A percentile compares a stretch with the other conserved stretches of the same genome.
Conservation (phyloP, 2,329 filamentous ascomycete species). For the Venturiaceae sp. region DNA sequence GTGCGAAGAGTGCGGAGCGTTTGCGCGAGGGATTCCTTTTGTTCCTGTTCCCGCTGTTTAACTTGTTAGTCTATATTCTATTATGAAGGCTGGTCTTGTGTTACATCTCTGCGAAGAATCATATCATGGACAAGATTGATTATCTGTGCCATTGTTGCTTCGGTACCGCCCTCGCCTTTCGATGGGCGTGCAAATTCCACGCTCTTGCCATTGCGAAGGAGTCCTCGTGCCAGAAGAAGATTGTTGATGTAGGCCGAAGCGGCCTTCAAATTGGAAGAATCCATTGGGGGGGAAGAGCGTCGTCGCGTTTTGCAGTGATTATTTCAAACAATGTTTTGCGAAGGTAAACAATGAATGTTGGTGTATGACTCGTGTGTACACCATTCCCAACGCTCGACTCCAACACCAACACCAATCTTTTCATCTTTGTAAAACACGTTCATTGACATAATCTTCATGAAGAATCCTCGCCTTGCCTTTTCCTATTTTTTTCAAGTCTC, state of each 20-base stretch:
- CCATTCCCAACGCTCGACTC: too few species aligned
- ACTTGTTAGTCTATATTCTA: neutral
- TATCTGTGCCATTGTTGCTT: conserved; percentile 69
- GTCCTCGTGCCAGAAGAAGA: conserved; percentile 51
- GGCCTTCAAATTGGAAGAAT: conserved; percentile 45
- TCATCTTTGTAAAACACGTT: too few species aligned
- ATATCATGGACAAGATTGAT: conserved; percentile 93
- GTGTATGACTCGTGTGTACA: too few species aligned
- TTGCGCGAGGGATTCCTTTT: conserved; percentile 71
- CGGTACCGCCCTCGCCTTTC: conserved; percentile 50
- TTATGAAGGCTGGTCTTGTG: conserved; percentile 16
- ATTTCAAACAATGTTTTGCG: too few species aligned
- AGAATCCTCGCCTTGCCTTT: too few species aligned
- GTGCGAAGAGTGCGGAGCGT: conserved; percentile 68
- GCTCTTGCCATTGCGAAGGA: conserved; percentile 53
- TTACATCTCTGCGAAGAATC: conserved; percentile 78
- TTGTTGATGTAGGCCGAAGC: conserved; percentile 58
- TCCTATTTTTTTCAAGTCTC: too few species aligned
- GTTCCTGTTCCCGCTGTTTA: conserved; percentile 71
- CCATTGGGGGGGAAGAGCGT: conserved; percentile 18
- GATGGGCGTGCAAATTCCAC: conserved; percentile 77
- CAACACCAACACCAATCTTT: too few species aligned
- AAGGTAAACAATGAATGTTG: too few species aligned
- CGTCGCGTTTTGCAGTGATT: neutral
- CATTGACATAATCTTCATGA: too few species aligned